phyloP scores from a whole-genome alignment of 305 asterid genomes.

The Coffea humblotiana region DNA sequence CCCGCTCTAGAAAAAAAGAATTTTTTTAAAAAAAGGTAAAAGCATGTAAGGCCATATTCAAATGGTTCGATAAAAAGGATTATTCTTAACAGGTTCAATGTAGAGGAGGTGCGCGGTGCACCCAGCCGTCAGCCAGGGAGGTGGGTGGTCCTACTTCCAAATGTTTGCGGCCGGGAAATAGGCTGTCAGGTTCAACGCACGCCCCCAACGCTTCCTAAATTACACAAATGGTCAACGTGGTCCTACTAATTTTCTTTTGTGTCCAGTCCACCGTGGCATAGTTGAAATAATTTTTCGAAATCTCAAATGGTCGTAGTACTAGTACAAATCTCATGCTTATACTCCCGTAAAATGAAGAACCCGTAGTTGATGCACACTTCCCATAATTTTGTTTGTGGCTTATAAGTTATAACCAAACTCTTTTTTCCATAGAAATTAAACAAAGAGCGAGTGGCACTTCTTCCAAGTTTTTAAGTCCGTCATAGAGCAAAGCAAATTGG shows the following conservation, averaged over 20 bases:
- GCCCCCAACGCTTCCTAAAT: too few species aligned
- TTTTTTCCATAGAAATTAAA: too few species aligned
- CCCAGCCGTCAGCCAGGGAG: slow-evolving; percentile 16
- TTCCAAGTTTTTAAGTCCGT: neutral
- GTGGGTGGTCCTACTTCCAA: neutral
- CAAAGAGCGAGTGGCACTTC: neutral
- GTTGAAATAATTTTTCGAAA: too few species aligned
- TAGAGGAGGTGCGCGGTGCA: neutral
- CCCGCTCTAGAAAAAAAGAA: too few species aligned
- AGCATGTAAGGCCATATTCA: neutral
- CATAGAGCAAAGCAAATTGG: too few species aligned
- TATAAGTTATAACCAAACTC: neutral
- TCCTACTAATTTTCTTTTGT: too few species aligned
- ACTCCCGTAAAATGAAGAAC: neutral
- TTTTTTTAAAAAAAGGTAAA: too few species aligned
- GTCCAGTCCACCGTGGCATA: too few species aligned
- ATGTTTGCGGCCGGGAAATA: slow-evolving; percentile 14
- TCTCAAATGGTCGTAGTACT: too few species aligned
- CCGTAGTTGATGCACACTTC: neutral
- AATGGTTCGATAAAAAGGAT: slow-evolving; percentile 22
- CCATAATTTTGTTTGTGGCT: neutral
- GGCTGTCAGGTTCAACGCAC: neutral
- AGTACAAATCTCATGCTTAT: too few species aligned
- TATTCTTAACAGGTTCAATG: slow-evolving; percentile 17
- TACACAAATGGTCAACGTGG: neutral